Percentiles rank a stretch among this genome's conserved stretches.
These are phyloP conservation scores for Fusarium penzigii DNA, from an alignment of 2,329 filamentous ascomycete genomes.

Conservation along the genomic window DNA sequence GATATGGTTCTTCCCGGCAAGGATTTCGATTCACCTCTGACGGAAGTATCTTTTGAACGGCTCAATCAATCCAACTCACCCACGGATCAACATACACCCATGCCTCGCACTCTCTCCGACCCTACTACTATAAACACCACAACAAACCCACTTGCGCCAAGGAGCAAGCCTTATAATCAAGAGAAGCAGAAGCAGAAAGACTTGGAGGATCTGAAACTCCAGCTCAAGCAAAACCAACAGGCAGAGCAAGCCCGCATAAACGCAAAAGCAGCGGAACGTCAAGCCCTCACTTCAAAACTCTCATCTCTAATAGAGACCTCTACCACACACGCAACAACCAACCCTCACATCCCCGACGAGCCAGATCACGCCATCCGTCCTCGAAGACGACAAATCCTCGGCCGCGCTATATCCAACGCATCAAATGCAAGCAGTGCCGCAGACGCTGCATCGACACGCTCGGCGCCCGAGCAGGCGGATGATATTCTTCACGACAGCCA, in stretches of 20 bases:
- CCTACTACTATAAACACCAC: conserved; percentile 23
- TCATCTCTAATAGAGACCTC: conserved; percentile 43
- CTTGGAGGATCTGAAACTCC: background rate
- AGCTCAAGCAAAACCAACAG: conserved; percentile 16
- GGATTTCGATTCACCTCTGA: conserved; percentile 38
- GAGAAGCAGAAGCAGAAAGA: conserved; percentile 10
- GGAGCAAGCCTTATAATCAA: conserved; percentile 2
- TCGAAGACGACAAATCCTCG: conserved; percentile 53
- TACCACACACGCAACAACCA: conserved; percentile 14
- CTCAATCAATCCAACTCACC: conserved; percentile 45
- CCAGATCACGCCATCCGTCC: conserved; percentile 20
- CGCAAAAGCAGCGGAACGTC: conserved; percentile 39
- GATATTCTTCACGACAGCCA: conserved; percentile 23
- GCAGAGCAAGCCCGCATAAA: conserved; percentile 28
- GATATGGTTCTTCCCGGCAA: conserved; percentile 26
- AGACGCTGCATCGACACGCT: conserved; percentile 34
- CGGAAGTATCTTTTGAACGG: conserved; percentile 41
- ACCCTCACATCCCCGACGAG: conserved; percentile 17
- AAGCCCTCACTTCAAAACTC: conserved; percentile 44
- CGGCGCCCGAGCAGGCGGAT: conserved; percentile 33
- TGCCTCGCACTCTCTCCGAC: conserved; percentile 41
- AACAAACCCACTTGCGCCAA: background rate
- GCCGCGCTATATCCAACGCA: conserved; percentile 59
- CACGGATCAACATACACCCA: conserved; percentile 24
- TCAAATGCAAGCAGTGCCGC: conserved; percentile 51